These are phyloP conservation scores for Nakazawaea anatomiae DNA, from an alignment of 805 yeast genomes.

Conservation along the genomic window DNA sequence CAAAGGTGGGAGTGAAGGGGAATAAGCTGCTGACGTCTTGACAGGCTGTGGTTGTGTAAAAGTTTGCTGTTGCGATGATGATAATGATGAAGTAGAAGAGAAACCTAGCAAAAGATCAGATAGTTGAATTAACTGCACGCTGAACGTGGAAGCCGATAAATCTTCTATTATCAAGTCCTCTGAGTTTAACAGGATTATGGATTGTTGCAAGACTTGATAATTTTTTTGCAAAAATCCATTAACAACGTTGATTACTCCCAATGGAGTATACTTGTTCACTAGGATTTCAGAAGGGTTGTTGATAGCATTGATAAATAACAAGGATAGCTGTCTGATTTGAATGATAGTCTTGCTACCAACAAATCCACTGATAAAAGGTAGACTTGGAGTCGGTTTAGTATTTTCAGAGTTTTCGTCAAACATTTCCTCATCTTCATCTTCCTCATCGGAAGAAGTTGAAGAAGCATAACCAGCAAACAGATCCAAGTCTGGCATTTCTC, in stretches of 20 bases:
- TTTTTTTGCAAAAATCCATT: conserved; percentile 20
- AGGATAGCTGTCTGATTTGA: conserved; percentile 33
- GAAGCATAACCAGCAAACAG: conserved; percentile 10
- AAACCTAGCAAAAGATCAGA: conserved; percentile 12
- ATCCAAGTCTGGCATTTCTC: conserved; percentile 7
- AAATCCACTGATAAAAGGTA: conserved; percentile 45
- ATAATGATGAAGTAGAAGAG: neutral
- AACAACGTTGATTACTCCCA: conserved; percentile 49
- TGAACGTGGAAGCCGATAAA: neutral
- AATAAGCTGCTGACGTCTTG: neutral
- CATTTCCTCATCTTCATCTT: conserved; percentile 14
- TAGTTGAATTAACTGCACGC: conserved; percentile 3
- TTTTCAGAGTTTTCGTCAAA: conserved; percentile 34
- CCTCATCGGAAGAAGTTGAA: neutral
- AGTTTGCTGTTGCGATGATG: neutral
- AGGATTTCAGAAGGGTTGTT: conserved; percentile 45
- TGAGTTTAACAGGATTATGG: conserved; percentile 15
- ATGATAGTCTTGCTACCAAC: conserved; percentile 32
- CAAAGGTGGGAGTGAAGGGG: conserved; percentile 13
- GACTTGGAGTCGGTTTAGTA: conserved; percentile 31
- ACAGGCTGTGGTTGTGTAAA: neutral
- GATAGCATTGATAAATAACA: conserved; percentile 37
- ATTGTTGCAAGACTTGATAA: conserved; percentile 13
- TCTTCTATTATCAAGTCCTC: conserved; percentile 7
- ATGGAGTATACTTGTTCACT: conserved; percentile 40